phyloP scores from a whole-genome alignment of 345 rosid species.

The Gossypium thurberi region DNA sequence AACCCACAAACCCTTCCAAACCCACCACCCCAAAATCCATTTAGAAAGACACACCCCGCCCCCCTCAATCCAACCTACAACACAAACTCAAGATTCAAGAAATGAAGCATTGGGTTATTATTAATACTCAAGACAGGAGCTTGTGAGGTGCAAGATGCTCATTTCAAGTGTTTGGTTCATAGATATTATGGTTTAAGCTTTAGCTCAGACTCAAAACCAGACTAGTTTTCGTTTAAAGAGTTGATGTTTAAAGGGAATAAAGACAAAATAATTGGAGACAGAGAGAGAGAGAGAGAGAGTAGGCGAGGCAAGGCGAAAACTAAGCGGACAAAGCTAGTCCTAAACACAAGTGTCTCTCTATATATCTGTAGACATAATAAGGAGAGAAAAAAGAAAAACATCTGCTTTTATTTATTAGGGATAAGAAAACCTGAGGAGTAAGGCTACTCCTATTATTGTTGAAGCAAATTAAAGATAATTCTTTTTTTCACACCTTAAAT shows the following conservation, averaged over 20 bases:
- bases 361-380: slow-evolving; percentile 1
- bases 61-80: slow-evolving; percentile 14
- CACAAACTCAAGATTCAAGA: slow-evolving; percentile 9
- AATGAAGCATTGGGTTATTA: slow-evolving; percentile 10
- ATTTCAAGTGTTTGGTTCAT: slow-evolving; percentile 2
- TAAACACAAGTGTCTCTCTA: slow-evolving; percentile 6
- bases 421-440: too few relatives aligned
- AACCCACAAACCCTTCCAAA: slow-evolving; percentile 41
- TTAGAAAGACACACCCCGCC: not conserved
- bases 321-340: slow-evolving; percentile 16
- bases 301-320: slow-evolving; percentile 7
- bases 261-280: slow-evolving; percentile 32
- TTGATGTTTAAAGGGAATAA: slow-evolving; percentile 14
- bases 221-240: slow-evolving; percentile 2
- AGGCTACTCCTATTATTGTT: too few relatives aligned
- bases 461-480: too few relatives aligned
- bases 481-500: too few relatives aligned
- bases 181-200: not conserved
- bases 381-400: slow-evolving; percentile 3
- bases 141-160: slow-evolving; percentile 7
- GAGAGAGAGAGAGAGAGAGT: slow-evolving; percentile 13
- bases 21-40: slow-evolving; percentile 56
- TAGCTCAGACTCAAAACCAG: slow-evolving; percentile 19
- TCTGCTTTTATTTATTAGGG: not conserved
- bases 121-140: slow-evolving; percentile 5